Evolutionary conservation across 768 basidiomycete species (phyloP).

Genomic region (Tephrocybe sp.): DNA sequence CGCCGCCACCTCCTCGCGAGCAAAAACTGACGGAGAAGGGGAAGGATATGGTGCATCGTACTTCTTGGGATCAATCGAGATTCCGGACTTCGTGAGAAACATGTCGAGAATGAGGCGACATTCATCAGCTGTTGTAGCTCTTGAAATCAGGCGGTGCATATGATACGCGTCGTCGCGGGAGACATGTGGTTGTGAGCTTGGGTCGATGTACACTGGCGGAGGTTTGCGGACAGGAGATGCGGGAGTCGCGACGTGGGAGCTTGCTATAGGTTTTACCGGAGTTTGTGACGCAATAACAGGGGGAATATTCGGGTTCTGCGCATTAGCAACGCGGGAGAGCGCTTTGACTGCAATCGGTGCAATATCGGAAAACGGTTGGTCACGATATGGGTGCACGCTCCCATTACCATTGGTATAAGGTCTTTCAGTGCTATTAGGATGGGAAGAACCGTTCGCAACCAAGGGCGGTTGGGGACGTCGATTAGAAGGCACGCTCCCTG

Average conservation of each 20-base stretch:
- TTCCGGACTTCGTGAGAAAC: slow-evolving; percentile 67
- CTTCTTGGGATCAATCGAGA: slow-evolving; percentile 30
- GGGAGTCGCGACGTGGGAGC: slow-evolving; percentile 2
- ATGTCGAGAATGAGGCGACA: slow-evolving; percentile 85
- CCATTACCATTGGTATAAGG: too few species aligned
- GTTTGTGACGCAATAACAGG: not conserved
- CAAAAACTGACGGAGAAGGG: slow-evolving; percentile 33
- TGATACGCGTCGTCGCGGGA: slow-evolving; percentile 54
- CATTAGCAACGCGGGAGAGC: slow-evolving; percentile 1
- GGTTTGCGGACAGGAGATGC: slow-evolving; percentile 18
- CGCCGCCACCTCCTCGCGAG: slow-evolving; percentile 10
- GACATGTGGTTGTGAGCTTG: slow-evolving; percentile 23
- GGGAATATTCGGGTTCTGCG: not conserved
- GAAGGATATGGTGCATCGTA: slow-evolving; percentile 32
- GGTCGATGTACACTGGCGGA: slow-evolving; percentile 15
- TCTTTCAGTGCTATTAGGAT: too few species aligned
- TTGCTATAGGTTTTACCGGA: slow-evolving; percentile 4
- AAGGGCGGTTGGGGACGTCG: slow-evolving; percentile 1
- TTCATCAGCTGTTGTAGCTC: slow-evolving; percentile 76
- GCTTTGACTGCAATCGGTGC: not conserved
- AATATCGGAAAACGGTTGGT: too few species aligned
- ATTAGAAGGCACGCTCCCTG: slow-evolving; percentile 7
- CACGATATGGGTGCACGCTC: too few species aligned
- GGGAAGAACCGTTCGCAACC: slow-evolving; percentile 8
- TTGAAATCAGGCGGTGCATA: slow-evolving; percentile 64